These are phyloP conservation scores for Darksidea phi DNA, from an alignment of 495 filamentous ascomycete species.

Conservation along the genomic window DNA sequence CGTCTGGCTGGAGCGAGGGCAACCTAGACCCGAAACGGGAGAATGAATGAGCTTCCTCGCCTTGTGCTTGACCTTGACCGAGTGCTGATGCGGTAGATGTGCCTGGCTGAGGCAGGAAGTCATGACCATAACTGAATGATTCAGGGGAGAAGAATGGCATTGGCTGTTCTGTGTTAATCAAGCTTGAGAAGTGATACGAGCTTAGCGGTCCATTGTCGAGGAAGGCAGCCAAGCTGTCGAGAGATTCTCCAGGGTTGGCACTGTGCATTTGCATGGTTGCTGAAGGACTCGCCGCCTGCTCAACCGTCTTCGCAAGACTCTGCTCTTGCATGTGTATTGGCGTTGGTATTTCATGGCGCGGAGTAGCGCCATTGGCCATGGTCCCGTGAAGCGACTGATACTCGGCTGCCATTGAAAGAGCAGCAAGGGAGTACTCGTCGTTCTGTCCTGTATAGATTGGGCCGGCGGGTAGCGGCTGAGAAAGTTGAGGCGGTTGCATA, in stretches of 20 bases:
- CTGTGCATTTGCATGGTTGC: not conserved
- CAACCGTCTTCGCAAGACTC: not conserved
- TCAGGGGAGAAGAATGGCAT: slow-evolving; percentile 35
- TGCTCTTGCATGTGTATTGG: slow-evolving; percentile 8
- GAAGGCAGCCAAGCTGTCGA: slow-evolving; percentile 25
- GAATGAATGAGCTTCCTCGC: slow-evolving; percentile 47
- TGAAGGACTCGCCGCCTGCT: not conserved
- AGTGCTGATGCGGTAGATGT: slow-evolving; percentile 49
- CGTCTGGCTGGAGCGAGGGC: slow-evolving; percentile 65
- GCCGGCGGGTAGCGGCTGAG: not conserved
- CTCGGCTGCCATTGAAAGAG: slow-evolving; percentile 30
- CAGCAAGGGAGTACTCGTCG: slow-evolving; percentile 27
- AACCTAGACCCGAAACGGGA: slow-evolving; percentile 63
- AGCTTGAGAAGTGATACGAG: slow-evolving; percentile 27
- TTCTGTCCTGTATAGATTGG: slow-evolving; percentile 5
- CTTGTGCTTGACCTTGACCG: slow-evolving; percentile 44
- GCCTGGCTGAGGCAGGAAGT: slow-evolving; percentile 62
- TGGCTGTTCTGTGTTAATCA: slow-evolving; percentile 32
- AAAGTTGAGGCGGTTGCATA: slow-evolving; percentile 2
- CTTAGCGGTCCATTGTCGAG: slow-evolving; percentile 24
- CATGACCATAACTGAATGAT: slow-evolving; percentile 25
- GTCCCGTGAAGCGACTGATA: slow-evolving; percentile 27
- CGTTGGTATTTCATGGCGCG: slow-evolving; percentile 12
- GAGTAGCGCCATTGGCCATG: slow-evolving; percentile 19
- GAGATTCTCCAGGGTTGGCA: slow-evolving; percentile 22